Conservation (phyloP, 1,139 yeast species). For the Arxiozyma slooffiae region DNA sequence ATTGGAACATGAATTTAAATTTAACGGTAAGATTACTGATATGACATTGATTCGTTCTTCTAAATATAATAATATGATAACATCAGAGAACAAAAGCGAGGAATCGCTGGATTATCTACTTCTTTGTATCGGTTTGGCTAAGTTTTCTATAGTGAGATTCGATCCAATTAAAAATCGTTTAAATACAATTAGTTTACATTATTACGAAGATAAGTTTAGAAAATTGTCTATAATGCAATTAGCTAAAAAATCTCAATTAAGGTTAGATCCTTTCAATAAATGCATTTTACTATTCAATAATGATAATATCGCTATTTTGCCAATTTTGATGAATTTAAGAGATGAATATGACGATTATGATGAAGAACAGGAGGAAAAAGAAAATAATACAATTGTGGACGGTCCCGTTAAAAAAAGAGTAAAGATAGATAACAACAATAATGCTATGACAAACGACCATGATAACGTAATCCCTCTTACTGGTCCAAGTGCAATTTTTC, state of each 20-base stretch:
- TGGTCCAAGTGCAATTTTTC: conserved; percentile 36
- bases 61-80: conserved; percentile 28
- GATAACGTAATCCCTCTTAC: conserved; percentile 6
- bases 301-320: conserved; percentile 66
- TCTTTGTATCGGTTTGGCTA: conserved; percentile 66
- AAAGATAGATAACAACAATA: conserved; percentile 15
- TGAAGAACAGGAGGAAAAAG: conserved; percentile 19
- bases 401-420: conserved; percentile 20
- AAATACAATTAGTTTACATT: conserved; percentile 72
- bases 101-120: conserved; percentile 46
- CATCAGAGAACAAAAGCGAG: conserved; percentile 10
- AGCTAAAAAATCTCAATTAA: conserved; percentile 39
- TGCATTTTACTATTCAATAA: conserved; percentile 60
- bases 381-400: conserved; percentile 7
- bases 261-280: conserved; percentile 56
- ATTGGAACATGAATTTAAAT: conserved; percentile 54
- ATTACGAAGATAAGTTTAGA: conserved; percentile 63
- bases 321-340: conserved; percentile 31
- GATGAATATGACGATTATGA: conserved; percentile 24
- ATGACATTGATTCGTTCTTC: conserved; percentile 43
- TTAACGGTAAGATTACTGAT: conserved; percentile 63
- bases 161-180: conserved; percentile 44
- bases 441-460: background rate
- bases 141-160: conserved; percentile 69
- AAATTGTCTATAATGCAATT: conserved; percentile 40